These are phyloP conservation scores for Leucaena leucocephala DNA, from an alignment of 306 rosid genomes.

Conservation along the genomic window DNA sequence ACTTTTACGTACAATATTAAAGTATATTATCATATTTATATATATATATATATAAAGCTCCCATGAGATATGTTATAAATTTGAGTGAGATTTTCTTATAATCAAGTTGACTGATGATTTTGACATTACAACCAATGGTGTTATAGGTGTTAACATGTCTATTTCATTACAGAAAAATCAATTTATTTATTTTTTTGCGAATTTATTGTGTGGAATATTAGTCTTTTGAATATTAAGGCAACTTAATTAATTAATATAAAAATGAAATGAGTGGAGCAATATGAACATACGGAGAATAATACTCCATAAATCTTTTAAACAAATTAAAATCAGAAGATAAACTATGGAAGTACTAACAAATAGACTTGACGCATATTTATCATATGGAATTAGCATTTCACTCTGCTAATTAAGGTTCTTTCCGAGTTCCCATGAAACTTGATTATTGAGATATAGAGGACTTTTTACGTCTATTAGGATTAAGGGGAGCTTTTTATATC, in stretches of 20 bases:
- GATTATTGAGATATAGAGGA: no score
- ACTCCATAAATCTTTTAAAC: no score
- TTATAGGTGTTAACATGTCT: not conserved
- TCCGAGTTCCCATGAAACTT: no score
- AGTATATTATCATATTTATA: not conserved
- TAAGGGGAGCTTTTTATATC: no score
- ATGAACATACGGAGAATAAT: no score
- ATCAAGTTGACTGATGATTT: not conserved
- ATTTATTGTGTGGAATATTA: not conserved
- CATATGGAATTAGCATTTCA: no score
- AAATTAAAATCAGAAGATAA: no score
- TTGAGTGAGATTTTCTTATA: not conserved
- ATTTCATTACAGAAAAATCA: not conserved
- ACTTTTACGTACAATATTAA: not conserved
- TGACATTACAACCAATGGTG: not conserved
- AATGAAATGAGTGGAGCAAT: not conserved
- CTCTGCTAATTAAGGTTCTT: no score
- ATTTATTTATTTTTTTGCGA: not conserved
- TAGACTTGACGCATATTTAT: no score
- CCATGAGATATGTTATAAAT: not conserved
- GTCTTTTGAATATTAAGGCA: not conserved
- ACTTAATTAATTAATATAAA: not conserved
- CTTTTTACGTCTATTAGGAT: no score
- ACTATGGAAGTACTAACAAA: no score
- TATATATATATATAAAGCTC: not conserved